Evolutionary conservation across 768 basidiomycete species (phyloP).

Genomic region (Podaxis mareebaensis): DNA sequence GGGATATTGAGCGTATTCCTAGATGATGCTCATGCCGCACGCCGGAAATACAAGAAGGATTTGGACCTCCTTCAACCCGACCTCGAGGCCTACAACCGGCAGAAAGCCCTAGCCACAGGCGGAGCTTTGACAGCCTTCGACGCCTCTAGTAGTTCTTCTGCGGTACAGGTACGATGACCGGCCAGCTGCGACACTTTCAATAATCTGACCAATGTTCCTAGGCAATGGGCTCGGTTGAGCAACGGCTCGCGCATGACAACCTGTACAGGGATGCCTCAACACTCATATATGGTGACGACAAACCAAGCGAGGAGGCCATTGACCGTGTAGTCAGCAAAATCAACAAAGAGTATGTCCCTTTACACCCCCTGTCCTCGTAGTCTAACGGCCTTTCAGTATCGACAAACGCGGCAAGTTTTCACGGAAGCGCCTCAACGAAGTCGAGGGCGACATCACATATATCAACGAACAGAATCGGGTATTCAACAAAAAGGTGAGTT

Average conservation of each 20-base stretch:
- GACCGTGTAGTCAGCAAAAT: conserved; percentile 90
- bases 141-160: conserved; percentile 38
- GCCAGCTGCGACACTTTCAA: background rate
- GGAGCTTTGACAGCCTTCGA: conserved; percentile 70
- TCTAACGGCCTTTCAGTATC: conserved; percentile 48
- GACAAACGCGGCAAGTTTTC: conserved; percentile 92
- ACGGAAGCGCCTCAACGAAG: conserved; percentile 85
- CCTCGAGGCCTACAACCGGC: conserved; percentile 80
- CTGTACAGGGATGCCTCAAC: conserved; percentile 94
- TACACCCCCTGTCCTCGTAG: background rate
- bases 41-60: conserved; percentile 90
- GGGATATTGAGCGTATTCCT: conserved; percentile 4
- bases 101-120: conserved; percentile 85
- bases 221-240: conserved; percentile 34
- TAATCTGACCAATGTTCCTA: conserved; percentile 31
- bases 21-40: conserved; percentile 92
- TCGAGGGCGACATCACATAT: conserved; percentile 95
- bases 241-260: conserved; percentile 71
- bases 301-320: conserved; percentile 93
- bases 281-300: conserved; percentile 91
- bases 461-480: conserved; percentile 99
- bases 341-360: conserved; percentile 79
- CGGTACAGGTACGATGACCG: conserved; percentile 33
- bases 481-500: conserved; percentile 90
- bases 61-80: conserved; percentile 88